Percentiles rank a stretch among this genome's conserved stretches.
These are phyloP conservation scores for Nemania diffusa DNA, from an alignment of 2,329 filamentous ascomycete species.

Conservation along the genomic window DNA sequence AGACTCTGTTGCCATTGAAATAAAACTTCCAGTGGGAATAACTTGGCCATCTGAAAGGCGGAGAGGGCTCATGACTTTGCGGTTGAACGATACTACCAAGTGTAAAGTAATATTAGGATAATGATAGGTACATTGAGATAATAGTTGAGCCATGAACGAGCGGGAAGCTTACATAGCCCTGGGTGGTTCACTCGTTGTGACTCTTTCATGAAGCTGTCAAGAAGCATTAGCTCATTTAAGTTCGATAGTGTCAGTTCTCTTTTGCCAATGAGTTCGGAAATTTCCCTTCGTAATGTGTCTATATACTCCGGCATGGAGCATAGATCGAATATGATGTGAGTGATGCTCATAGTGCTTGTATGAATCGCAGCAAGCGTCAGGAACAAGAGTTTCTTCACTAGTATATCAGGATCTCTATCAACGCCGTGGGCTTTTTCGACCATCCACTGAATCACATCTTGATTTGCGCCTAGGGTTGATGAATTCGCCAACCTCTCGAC, in stretches of 20 bases:
- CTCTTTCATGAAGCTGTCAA: slow-evolving; percentile 33
- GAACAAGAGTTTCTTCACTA: background rate
- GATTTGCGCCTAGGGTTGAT: no score
- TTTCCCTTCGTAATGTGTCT: no score
- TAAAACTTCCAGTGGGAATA: background rate
- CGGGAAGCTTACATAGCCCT: slow-evolving; percentile 9
- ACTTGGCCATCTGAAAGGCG: background rate
- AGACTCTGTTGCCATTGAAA: no score
- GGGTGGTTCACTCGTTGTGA: slow-evolving; percentile 25
- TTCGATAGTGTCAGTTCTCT: background rate
- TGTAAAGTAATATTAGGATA: no score
- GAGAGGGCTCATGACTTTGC: background rate
- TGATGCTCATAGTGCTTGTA: background rate
- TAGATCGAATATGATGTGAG: background rate
- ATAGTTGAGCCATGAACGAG: no score
- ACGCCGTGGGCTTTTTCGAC: background rate
- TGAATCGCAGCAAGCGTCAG: background rate
- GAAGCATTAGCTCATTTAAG: no score
- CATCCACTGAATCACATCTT: no score
- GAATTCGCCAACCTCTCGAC: no score
- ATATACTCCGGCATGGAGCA: background rate
- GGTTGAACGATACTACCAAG: background rate
- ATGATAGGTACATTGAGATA: no score
- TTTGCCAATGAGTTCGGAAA: no score
- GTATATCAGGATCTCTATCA: background rate